Conservation (phyloP, 1,284 basidiomycete species). For the Boletellus deceptivus region DNA sequence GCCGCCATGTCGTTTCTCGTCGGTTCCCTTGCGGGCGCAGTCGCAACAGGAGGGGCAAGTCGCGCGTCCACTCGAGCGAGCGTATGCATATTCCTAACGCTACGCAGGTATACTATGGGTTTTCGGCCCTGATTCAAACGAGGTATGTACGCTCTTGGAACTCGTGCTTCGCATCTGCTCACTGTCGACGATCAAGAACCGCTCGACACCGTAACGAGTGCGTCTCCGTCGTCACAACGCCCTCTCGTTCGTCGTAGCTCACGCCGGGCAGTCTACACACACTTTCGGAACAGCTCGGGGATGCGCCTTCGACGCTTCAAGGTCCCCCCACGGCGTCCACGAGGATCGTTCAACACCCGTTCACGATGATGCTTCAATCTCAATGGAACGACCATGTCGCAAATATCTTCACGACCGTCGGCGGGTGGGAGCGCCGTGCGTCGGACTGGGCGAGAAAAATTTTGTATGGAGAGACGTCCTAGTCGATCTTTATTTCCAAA, state of each 20-base stretch:
- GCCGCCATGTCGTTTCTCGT: slow-evolving; percentile 46
- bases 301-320: slow-evolving; percentile 41
- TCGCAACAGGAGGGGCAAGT: slow-evolving; percentile 56
- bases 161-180: background rate
- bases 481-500: background rate
- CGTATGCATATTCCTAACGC: too few relatives aligned
- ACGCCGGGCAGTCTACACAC: slow-evolving; percentile 41
- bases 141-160: slow-evolving; percentile 34
- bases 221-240: slow-evolving; percentile 13
- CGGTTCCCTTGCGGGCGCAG: slow-evolving; percentile 56
- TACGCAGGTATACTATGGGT: slow-evolving; percentile 57
- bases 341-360: slow-evolving; percentile 44
- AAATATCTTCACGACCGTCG: slow-evolving; percentile 39
- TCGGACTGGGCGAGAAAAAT: slow-evolving; percentile 42
- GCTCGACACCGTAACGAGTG: slow-evolving; percentile 51
- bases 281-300: slow-evolving; percentile 47
- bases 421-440: slow-evolving; percentile 42
- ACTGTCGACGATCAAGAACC: slow-evolving; percentile 37
- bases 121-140: slow-evolving; percentile 55
- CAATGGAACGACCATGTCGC: slow-evolving; percentile 55
- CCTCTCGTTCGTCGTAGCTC: background rate
- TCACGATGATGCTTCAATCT: slow-evolving; percentile 43
- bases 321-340: slow-evolving; percentile 51
- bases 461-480: slow-evolving; percentile 37
- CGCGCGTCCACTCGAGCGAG: background rate